A percentile compares a stretch with the other conserved stretches of the same genome.
These are phyloP conservation scores for Hevea brasiliensis DNA, from an alignment of 345 rosid species.

Conservation along the genomic window DNA sequence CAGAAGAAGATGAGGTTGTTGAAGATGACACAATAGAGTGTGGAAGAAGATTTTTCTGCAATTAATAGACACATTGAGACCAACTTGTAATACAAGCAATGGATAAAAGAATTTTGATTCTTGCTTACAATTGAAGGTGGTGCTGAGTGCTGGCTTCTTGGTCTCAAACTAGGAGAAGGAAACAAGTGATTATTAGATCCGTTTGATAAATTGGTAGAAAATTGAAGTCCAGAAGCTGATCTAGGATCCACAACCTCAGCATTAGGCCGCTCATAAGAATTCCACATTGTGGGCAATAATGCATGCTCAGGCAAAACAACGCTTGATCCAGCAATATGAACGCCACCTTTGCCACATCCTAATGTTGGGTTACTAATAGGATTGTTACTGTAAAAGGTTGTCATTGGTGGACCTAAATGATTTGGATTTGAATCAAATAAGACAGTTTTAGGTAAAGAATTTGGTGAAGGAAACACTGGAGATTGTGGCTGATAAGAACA, in stretches of 20 bases:
- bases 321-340: conserved; percentile 25
- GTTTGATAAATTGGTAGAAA: conserved; percentile 16
- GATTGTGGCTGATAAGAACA: conserved; percentile 9
- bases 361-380: neutral
- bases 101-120: neutral
- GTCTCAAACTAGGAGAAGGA: conserved; percentile 41
- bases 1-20: conserved; percentile 34
- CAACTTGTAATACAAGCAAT: too few relatives aligned
- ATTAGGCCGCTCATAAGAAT: conserved; percentile 5
- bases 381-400: conserved; percentile 9
- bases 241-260: conserved; percentile 10
- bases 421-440: conserved; percentile 6
- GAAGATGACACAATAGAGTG: conserved; percentile 17
- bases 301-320: conserved; percentile 24
- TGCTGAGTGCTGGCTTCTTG: conserved; percentile 28
- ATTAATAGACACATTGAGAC: neutral
- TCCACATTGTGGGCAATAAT: conserved; percentile 29
- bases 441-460: conserved; percentile 9
- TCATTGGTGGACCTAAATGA: conserved; percentile 4
- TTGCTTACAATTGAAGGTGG: conserved; percentile 39
- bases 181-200: conserved; percentile 34
- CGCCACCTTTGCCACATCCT: conserved; percentile 18
- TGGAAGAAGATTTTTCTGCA: conserved; percentile 46
- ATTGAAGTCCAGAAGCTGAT: conserved; percentile 34
- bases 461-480: neutral